Evolutionary conservation across 2,329 filamentous ascomycete species (phyloP).

Genomic region (Trichoderma breve): DNA sequence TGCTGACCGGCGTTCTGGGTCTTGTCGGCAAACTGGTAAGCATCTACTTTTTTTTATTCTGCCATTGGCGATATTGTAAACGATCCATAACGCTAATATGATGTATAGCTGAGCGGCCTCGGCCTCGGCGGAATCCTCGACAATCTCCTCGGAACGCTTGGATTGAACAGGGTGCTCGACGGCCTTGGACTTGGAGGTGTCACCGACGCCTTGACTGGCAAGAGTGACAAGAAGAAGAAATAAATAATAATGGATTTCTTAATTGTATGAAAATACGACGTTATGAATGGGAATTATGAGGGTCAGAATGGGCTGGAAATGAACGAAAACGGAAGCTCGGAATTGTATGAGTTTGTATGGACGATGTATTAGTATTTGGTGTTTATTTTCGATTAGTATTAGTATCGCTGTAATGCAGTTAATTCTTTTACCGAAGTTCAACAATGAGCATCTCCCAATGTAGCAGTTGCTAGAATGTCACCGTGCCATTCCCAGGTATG

Average conservation of each 20-base stretch:
- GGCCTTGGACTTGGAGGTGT: slow-evolving; percentile 64
- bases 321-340: background rate
- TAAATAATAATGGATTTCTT: background rate
- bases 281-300: background rate
- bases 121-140: slow-evolving; percentile 81
- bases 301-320: background rate
- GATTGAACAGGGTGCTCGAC: slow-evolving; percentile 71
- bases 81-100: no score
- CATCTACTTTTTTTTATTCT: background rate
- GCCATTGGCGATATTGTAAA: background rate
- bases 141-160: slow-evolving; percentile 72
- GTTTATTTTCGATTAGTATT: background rate
- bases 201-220: slow-evolving; percentile 43
- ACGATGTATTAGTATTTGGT: background rate
- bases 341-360: background rate
- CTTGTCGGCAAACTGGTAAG: slow-evolving; percentile 72
- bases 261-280: background rate
- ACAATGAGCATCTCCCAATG: background rate
- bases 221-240: slow-evolving; percentile 39
- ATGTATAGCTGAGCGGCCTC: slow-evolving; percentile 62
- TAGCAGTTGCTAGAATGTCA: background rate
- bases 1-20: slow-evolving; percentile 79
- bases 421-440: background rate
- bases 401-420: background rate
- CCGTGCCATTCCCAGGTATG: background rate